Evolutionary conservation across 176 grass and related monocot species (phyloP).

Genomic region (Saccharum spontaneum): DNA sequence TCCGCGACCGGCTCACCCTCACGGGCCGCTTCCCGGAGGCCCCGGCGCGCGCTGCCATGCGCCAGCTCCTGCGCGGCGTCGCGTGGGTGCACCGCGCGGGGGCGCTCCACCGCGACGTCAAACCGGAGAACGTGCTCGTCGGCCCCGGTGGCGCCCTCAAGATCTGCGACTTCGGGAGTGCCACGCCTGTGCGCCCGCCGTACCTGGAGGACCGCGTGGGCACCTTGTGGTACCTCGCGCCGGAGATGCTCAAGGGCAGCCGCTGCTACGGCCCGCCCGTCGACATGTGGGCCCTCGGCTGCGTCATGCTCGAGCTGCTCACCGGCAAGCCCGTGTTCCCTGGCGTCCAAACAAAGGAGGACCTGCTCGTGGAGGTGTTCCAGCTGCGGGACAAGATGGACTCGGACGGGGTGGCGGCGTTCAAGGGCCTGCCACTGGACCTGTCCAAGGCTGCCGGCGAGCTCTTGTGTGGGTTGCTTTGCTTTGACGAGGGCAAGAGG

Average conservation of each 20-base stretch:
- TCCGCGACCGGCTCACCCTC: background rate
- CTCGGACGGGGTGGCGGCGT: background rate
- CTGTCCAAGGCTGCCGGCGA: conserved; percentile 27
- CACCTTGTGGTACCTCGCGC: conserved; percentile 3
- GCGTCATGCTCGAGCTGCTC: conserved; percentile 13
- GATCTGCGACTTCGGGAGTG: conserved; percentile 18
- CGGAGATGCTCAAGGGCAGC: background rate
- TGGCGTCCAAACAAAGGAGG: background rate
- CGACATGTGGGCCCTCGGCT: conserved; percentile 19
- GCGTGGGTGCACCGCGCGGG: background rate
- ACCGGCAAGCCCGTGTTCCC: conserved; percentile 23
- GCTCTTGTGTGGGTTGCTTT: conserved; percentile 38
- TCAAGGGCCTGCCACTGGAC: background rate
- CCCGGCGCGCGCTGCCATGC: background rate
- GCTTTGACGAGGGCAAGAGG: conserved; percentile 10
- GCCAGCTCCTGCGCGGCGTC: background rate
- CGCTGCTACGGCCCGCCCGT: background rate
- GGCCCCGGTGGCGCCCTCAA: background rate
- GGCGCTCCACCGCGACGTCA: background rate
- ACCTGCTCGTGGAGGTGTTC: conserved; percentile 15
- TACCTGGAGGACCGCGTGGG: background rate
- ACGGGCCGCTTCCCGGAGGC: background rate
- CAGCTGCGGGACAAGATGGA: background rate
- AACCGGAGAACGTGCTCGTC: conserved; percentile 12
- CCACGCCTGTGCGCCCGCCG: background rate